Conservation (phyloP, 2,329 filamentous ascomycete genomes). For the Alternaria sp. region DNA sequence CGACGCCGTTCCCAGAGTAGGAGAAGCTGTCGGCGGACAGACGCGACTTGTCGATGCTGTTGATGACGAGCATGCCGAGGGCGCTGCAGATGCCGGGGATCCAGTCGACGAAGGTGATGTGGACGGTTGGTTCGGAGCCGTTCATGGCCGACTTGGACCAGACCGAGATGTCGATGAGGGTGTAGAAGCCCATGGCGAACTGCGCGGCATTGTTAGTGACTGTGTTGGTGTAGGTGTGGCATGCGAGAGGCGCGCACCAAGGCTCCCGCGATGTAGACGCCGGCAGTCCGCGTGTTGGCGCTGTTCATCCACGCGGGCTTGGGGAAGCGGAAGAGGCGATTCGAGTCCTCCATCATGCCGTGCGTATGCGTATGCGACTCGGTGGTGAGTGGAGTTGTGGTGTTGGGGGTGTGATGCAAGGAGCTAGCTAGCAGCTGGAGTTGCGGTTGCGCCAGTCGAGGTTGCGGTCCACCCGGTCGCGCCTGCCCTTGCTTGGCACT, state of each 20-base stretch:
- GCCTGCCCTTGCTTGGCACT: constrained; percentile 19
- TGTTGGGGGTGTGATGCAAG: constrained; percentile 21
- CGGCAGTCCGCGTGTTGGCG: constrained; percentile 66
- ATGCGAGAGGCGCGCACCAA: constrained; percentile 57
- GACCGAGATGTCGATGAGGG: constrained; percentile 70
- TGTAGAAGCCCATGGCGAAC: constrained; percentile 75
- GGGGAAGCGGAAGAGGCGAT: constrained; percentile 70
- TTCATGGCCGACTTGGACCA: constrained; percentile 69
- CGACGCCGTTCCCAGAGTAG: constrained; percentile 69
- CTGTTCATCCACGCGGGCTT: constrained; percentile 72
- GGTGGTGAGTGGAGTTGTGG: neutral
- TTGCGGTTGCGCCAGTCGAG: constrained; percentile 34
- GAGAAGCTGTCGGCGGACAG: constrained; percentile 69
- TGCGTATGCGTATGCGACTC: constrained; percentile 4
- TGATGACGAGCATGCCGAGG: constrained; percentile 75
- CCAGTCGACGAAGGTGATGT: constrained; percentile 76
- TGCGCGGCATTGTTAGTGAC: constrained; percentile 38
- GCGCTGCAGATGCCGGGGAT: constrained; percentile 73
- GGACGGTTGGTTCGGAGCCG: constrained; percentile 60
- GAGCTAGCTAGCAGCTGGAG: constrained; percentile 14
- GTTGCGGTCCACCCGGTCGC: constrained; percentile 26
- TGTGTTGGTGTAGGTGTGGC: neutral
- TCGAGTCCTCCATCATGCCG: constrained; percentile 52
- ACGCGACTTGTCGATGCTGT: constrained; percentile 72
- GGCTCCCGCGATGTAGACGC: constrained; percentile 71